These are phyloP conservation scores for Ramaria sp. DNA, from an alignment of 768 basidiomycete genomes.

Conservation along the genomic window DNA sequence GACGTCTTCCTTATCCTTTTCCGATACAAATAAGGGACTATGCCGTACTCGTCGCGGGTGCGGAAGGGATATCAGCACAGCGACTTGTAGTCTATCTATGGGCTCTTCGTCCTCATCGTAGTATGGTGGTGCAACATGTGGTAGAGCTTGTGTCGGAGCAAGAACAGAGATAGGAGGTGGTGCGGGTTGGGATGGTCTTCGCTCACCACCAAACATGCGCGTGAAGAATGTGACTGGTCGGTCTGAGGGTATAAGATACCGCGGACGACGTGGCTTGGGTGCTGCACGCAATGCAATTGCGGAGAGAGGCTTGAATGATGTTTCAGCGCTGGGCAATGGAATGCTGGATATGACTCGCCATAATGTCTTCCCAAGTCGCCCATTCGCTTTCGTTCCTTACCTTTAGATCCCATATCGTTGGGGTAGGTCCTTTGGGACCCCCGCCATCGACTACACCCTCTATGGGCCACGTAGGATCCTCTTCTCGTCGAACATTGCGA, in stretches of 20 bases:
- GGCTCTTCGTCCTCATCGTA: not conserved
- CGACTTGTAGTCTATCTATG: conserved; percentile 22
- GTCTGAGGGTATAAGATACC: conserved; percentile 7
- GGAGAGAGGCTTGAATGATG: conserved; percentile 1
- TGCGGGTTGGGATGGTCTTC: not conserved
- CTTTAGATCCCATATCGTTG: conserved; percentile 9
- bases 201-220: conserved; percentile 9
- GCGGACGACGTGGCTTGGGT: not conserved
- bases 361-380: conserved; percentile 28
- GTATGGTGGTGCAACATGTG: conserved; percentile 6
- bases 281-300: not conserved
- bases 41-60: conserved; percentile 11
- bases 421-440: conserved; percentile 5
- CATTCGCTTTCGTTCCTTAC: conserved; percentile 4
- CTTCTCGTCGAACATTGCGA: conserved; percentile 13
- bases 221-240: conserved; percentile 2
- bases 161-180: not conserved
- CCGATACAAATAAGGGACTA: not conserved
- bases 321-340: not conserved
- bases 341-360: conserved; percentile 23
- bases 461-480: not conserved
- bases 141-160: not conserved
- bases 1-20: not conserved
- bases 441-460: not conserved
- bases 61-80: conserved; percentile 33